Evolutionary conservation across 805 yeast genomes (phyloP), one percentile per base, ranked within the genome.

Genomic region (Barnettozyma pratensis): DNA sequence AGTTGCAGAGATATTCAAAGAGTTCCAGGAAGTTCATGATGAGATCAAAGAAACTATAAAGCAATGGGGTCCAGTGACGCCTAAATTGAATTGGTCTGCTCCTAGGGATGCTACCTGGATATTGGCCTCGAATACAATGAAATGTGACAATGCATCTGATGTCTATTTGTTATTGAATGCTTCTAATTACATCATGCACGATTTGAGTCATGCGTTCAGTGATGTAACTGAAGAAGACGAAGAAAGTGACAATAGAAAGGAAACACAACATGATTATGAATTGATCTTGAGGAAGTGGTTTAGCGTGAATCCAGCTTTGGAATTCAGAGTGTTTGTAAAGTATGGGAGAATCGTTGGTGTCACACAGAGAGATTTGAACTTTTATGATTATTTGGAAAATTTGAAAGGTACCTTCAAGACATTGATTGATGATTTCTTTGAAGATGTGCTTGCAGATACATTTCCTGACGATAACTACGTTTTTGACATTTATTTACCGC

Each of bases 51-150:
- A 56, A 0, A 60, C 72, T 0, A 76, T 94, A 11, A 51, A 54
- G 3, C 70, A 73, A 39, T 69, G 76, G 42, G 85, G 85, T 0
- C 68, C 79, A 1, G 88, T 90, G 3, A 75, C 88, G 1, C 98
- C 98, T 1, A 94, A 94, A 61, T 70, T 92, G 56, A 94, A 94
- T 70, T 94, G 99, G 99, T 89, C 97, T 1, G 86, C 97, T 2
- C 99, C 99, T 1, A 84, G 83, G 61, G 99, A 94, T 67, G 87
- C 98, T 2, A 78, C 83, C 0, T 94, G 98, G 99, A 92, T 94
- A 25, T 68, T 86, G 59, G 76, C 94, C 3, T 81, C 85, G 32
- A 87, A 88, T 58, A 75, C 87, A 3, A 77, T 85, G 76, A 76
- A 79, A 59, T 91, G 98, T 60, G 72, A 68, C 12, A 76, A 75